phyloP scores from a whole-genome alignment of 1,139 yeast genomes.

The Debaryomycetaceae sp. region DNA sequence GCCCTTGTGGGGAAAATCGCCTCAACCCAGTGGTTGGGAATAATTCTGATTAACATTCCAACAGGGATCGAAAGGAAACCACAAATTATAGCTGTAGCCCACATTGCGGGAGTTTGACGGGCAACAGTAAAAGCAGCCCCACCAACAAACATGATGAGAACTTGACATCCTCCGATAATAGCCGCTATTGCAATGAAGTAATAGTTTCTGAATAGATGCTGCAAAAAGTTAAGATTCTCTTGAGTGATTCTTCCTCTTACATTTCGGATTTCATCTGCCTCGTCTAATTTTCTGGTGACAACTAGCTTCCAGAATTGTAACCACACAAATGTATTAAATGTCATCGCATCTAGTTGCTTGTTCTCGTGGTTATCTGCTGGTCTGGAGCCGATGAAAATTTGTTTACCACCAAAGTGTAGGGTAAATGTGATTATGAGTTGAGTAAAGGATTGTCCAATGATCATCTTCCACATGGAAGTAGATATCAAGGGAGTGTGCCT shows the following conservation, averaged over 20 bases:
- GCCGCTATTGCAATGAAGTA: conserved; percentile 71
- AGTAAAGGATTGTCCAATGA: conserved; percentile 75
- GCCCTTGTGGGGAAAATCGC: conserved; percentile 64
- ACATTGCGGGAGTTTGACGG: conserved; percentile 76
- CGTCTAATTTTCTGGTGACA: conserved; percentile 89
- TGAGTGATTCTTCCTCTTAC: conserved; percentile 57
- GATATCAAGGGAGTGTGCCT: conserved; percentile 78
- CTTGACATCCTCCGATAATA: conserved; percentile 79
- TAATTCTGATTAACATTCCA: conserved; percentile 69
- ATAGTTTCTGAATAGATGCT: conserved; percentile 76
- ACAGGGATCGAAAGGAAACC: conserved; percentile 82
- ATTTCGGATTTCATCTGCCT: conserved; percentile 64
- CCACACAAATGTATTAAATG: conserved; percentile 97
- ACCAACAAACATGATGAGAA: conserved; percentile 92
- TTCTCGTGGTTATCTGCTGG: conserved; percentile 42
- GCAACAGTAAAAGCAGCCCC: conserved; percentile 90
- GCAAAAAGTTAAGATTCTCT: conserved; percentile 73
- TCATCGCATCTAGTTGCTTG: conserved; percentile 72
- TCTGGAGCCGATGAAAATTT: conserved; percentile 51
- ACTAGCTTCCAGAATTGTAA: conserved; percentile 91
- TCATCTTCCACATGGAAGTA: conserved; percentile 98
- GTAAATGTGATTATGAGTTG: conserved; percentile 79
- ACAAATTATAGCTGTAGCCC: conserved; percentile 86
- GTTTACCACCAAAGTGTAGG: conserved; percentile 73
- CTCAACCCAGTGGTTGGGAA: conserved; percentile 80